phyloP scores from a whole-genome alignment of 768 basidiomycete genomes.

The Gymnopilus dilepis region DNA sequence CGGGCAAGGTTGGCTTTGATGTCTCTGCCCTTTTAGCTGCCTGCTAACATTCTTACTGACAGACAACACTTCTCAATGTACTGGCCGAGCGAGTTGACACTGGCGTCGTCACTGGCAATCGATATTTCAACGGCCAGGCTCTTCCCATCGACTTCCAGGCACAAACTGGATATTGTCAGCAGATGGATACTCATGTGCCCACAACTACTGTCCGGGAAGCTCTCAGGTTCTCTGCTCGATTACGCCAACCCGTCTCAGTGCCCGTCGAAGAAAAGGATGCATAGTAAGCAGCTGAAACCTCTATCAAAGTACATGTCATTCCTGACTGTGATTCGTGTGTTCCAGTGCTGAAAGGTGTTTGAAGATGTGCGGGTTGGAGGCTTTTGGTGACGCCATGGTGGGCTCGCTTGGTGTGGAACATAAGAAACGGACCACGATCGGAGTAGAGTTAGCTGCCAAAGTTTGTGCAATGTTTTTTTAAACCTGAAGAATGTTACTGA shows the following conservation, averaged over 20 bases:
- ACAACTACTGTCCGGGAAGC: conserved; percentile 83
- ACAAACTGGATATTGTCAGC: conserved; percentile 86
- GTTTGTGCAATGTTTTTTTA: conserved; percentile 41
- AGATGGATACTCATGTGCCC: conserved; percentile 80
- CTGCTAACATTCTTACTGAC: background rate
- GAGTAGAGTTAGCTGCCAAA: conserved; percentile 87
- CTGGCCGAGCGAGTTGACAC: conserved; percentile 53
- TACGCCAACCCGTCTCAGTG: conserved; percentile 75
- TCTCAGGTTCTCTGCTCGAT: conserved; percentile 75
- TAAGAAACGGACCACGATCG: conserved; percentile 85
- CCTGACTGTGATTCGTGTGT: background rate
- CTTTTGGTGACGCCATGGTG: conserved; percentile 65
- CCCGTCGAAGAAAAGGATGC: conserved; percentile 74
- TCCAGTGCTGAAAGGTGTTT: conserved; percentile 51
- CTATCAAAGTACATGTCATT: background rate
- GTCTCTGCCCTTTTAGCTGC: background rate
- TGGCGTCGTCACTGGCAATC: conserved; percentile 56
- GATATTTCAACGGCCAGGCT: conserved; percentile 58
- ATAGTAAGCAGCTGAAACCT: conserved; percentile 56
- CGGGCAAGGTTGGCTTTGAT: conserved; percentile 49
- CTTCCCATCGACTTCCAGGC: conserved; percentile 64
- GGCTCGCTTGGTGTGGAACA: conserved; percentile 74
- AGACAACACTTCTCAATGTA: conserved; percentile 65
- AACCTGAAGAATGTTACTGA: background rate
- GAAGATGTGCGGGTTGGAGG: conserved; percentile 69